Conservation (phyloP, 2,329 filamentous ascomycete species). For the Fusarium sp. region DNA sequence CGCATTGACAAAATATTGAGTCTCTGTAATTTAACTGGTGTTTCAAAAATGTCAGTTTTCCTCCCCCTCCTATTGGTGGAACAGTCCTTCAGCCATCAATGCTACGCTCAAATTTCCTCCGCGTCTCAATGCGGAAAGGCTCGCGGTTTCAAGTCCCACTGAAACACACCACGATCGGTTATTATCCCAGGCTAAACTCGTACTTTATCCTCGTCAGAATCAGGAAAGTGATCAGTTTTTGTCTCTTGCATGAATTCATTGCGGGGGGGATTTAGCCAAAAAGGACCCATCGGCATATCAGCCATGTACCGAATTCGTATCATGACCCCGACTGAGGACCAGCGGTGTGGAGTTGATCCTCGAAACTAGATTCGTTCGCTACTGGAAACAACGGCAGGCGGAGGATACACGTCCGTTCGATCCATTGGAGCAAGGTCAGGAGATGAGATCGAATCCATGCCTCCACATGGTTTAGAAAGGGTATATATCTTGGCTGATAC, state of each 20-base stretch:
- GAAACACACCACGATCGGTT: slow-evolving; percentile 14
- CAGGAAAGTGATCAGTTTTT: neutral
- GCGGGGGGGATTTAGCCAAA: neutral
- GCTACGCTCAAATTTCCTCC: neutral
- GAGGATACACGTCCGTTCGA: slow-evolving; percentile 20
- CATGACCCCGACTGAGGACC: neutral
- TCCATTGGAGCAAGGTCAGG: slow-evolving; percentile 8
- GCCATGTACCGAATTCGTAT: neutral
- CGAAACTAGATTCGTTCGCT: neutral
- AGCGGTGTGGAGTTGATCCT: neutral
- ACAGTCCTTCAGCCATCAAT: neutral
- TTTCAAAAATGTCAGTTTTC: neutral
- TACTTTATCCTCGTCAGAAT: neutral
- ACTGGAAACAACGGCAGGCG: slow-evolving; percentile 8
- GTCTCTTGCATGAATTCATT: neutral
- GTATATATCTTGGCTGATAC: slow-evolving; percentile 2
- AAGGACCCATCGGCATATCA: neutral
- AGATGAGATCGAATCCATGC: neutral
- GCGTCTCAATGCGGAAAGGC: slow-evolving; percentile 7
- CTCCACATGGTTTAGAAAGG: neutral
- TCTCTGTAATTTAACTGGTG: neutral
- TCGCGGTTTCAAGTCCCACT: slow-evolving; percentile 19
- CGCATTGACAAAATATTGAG: neutral
- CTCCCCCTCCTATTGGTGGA: neutral
- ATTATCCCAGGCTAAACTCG: slow-evolving; percentile 7